These are phyloP conservation scores for Dichotomocladium elegans DNA, from an alignment of 371 early-diverging fungal species.

Conservation along the genomic window DNA sequence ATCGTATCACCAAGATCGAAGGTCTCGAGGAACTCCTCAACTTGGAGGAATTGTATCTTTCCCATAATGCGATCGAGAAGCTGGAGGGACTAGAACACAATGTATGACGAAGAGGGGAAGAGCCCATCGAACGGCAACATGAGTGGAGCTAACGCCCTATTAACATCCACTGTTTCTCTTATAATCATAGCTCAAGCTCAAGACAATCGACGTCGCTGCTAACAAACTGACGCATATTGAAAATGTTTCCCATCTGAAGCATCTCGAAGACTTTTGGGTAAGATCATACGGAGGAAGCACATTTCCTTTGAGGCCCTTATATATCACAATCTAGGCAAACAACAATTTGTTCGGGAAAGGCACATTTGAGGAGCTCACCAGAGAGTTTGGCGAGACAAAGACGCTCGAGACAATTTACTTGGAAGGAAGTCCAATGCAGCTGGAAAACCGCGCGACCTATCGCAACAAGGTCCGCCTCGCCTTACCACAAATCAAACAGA, in stretches of 20 bases:
- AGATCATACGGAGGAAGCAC: neutral
- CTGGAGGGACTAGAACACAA: slow-evolving; percentile 77
- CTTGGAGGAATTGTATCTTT: slow-evolving; percentile 87
- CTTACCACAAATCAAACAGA: slow-evolving; percentile 84
- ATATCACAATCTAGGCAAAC: slow-evolving; percentile 73
- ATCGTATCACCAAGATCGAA: slow-evolving; percentile 73
- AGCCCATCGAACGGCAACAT: neutral
- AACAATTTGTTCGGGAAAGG: slow-evolving; percentile 68
- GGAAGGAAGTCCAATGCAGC: slow-evolving; percentile 93
- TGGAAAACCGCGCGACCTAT: slow-evolving; percentile 72
- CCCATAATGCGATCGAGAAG: slow-evolving; percentile 78
- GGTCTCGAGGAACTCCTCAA: slow-evolving; percentile 66
- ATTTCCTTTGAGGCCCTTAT: too few relatives aligned
- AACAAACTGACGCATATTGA: slow-evolving; percentile 80
- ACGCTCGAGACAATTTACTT: slow-evolving; percentile 85
- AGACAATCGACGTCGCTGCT: slow-evolving; percentile 80
- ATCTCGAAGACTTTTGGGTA: slow-evolving; percentile 92
- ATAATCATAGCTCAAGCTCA: slow-evolving; percentile 52
- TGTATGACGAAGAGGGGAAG: slow-evolving; percentile 21
- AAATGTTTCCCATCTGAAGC: slow-evolving; percentile 63
- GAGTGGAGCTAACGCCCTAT: neutral
- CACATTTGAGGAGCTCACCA: slow-evolving; percentile 75
- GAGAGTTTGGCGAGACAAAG: slow-evolving; percentile 58
- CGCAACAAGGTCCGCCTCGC: slow-evolving; percentile 83
- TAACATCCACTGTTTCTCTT: too few relatives aligned